phyloP scores from a whole-genome alignment of 306 rosid genomes.

The Aeschynomene evenia region DNA sequence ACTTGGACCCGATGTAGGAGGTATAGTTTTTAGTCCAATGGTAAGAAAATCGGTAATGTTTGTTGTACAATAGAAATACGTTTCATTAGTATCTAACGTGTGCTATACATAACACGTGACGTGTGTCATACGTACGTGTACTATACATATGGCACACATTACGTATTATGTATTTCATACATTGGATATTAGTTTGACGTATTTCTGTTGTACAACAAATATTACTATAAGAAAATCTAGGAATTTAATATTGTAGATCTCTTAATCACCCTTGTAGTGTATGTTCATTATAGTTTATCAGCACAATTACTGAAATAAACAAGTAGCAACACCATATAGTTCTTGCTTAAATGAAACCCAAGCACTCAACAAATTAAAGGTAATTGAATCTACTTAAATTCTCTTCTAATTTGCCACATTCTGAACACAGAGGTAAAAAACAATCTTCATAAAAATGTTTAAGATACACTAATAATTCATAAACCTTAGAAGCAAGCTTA shows the following conservation, averaged over 20 bases:
- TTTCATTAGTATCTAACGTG: no score
- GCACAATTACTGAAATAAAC: conserved; percentile 1
- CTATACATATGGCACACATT: no score
- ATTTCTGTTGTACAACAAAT: no score
- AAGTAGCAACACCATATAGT: background rate
- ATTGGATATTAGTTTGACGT: no score
- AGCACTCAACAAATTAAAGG: background rate
- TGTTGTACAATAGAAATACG: no score
- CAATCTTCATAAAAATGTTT: background rate
- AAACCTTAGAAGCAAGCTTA: conserved; percentile 8
- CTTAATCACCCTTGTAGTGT: background rate
- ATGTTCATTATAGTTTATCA: background rate
- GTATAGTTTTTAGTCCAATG: no score
- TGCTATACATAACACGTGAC: no score
- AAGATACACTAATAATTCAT: conserved; percentile 15
- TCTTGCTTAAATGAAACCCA: background rate
- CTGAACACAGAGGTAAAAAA: background rate
- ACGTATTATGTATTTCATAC: no score
- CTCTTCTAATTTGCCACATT: background rate
- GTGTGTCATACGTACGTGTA: no score
- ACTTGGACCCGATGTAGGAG: no score
- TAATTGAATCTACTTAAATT: background rate
- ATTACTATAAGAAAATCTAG: background rate
- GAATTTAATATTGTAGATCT: background rate
- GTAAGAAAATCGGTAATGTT: no score